A percentile compares a stretch with the other conserved stretches of the same genome.
Conservation (phyloP, 2,329 filamentous ascomycete genomes). For the Aspergillus eucalypticola region DNA sequence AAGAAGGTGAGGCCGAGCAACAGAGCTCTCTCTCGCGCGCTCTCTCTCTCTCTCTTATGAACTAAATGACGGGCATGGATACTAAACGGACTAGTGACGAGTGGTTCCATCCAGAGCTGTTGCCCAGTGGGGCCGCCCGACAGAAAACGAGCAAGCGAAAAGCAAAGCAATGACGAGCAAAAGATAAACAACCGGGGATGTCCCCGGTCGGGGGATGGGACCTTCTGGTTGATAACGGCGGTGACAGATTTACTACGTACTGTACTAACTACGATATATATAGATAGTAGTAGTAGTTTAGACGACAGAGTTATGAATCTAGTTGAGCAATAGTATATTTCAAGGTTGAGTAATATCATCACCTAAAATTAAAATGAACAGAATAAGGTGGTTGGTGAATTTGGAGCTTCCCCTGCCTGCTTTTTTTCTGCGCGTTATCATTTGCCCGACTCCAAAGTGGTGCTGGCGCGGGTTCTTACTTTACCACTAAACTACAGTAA, state of each 20-base stretch:
- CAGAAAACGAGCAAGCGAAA: neutral
- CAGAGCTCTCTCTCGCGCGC: neutral
- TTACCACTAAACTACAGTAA: neutral
- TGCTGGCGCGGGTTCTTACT: neutral
- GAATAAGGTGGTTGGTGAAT: neutral
- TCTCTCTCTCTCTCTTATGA: too few species aligned
- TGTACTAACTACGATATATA: neutral
- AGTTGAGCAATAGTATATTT: neutral
- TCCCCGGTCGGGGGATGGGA: neutral
- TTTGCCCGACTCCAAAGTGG: conserved; percentile 13
- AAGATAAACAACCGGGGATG: neutral
- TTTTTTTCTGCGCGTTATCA: conserved; percentile 17
- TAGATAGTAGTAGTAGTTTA: too few species aligned
- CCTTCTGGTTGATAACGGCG: neutral
- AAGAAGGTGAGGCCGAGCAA: neutral
- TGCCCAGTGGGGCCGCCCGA: neutral
- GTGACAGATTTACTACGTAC: neutral
- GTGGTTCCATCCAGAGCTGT: neutral
- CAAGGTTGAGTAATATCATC: neutral
- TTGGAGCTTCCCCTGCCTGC: neutral
- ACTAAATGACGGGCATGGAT: neutral
- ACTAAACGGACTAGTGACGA: neutral
- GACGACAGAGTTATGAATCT: too few species aligned
- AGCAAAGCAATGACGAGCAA: neutral
- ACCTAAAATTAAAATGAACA: neutral